phyloP scores from a whole-genome alignment of 129 eudicot species.

The Lactuca saligna region DNA sequence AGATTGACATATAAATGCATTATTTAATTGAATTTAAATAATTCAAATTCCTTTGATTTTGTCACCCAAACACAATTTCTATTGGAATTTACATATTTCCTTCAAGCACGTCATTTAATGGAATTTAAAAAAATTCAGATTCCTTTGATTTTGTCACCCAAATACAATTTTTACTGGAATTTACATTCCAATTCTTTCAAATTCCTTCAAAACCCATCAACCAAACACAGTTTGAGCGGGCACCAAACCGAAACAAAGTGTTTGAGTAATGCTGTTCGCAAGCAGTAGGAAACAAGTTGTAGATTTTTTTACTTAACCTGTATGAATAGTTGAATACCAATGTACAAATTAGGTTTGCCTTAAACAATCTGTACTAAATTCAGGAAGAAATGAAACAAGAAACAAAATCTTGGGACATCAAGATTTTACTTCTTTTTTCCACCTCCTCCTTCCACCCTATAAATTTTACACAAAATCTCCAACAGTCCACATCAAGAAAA shows the following conservation, averaged over 20 bases:
- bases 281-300: conserved; percentile 17
- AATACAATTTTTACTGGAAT: too few species aligned
- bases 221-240: background rate
- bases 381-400: conserved; percentile 6
- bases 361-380: conserved; percentile 22
- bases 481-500: conserved; percentile 29
- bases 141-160: too few species aligned
- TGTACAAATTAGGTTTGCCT: conserved; percentile 27
- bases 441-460: conserved; percentile 23
- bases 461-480: conserved; percentile 29
- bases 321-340: conserved; percentile 18
- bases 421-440: conserved; percentile 14
- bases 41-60: too few species aligned
- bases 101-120: too few species aligned
- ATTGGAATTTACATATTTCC: too few species aligned
- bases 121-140: too few species aligned
- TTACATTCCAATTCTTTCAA: too few species aligned
- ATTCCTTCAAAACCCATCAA: too few species aligned
- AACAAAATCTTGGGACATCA: conserved; percentile 1
- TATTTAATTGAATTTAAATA: too few species aligned
- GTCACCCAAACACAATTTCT: too few species aligned
- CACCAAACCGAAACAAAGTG: background rate
- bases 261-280: background rate
- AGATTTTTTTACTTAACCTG: conserved; percentile 24
- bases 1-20: too few species aligned